Evolutionary conservation across 805 yeast species (phyloP).

Genomic region (Lachancea fermentati): DNA sequence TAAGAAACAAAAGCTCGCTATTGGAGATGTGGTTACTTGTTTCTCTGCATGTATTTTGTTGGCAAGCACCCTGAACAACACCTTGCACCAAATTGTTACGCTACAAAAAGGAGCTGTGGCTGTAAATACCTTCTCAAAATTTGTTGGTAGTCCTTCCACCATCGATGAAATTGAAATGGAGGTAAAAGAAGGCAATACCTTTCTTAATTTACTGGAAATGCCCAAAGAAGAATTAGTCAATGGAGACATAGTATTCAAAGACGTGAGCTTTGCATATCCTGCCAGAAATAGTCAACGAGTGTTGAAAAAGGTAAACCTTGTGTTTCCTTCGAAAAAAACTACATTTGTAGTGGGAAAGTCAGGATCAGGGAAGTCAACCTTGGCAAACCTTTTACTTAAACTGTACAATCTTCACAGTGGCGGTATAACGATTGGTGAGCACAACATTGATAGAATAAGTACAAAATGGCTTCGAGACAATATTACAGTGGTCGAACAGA

Average conservation of each 20-base stretch:
- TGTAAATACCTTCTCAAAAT: slow-evolving; percentile 41
- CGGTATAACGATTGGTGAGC: slow-evolving; percentile 49
- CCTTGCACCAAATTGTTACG: slow-evolving; percentile 52
- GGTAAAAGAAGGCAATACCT: background rate
- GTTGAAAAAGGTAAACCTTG: slow-evolving; percentile 42
- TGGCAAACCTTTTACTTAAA: slow-evolving; percentile 55
- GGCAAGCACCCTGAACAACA: slow-evolving; percentile 52
- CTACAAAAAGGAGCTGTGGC: slow-evolving; percentile 74
- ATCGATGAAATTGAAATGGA: background rate
- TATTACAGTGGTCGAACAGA: slow-evolving; percentile 71
- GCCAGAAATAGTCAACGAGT: slow-evolving; percentile 44
- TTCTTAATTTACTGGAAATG: background rate
- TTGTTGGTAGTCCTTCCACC: slow-evolving; percentile 27
- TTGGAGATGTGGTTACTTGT: slow-evolving; percentile 72
- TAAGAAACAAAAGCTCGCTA: slow-evolving; percentile 39
- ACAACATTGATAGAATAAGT: slow-evolving; percentile 39
- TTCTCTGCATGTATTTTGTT: slow-evolving; percentile 75
- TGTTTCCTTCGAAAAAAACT: slow-evolving; percentile 40
- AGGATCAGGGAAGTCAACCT: slow-evolving; percentile 90
- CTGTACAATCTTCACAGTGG: slow-evolving; percentile 56
- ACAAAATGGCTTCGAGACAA: slow-evolving; percentile 51
- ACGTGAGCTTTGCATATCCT: slow-evolving; percentile 62
- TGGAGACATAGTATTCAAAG: slow-evolving; percentile 41
- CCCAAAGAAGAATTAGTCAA: background rate
- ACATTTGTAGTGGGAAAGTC: slow-evolving; percentile 79